Base-by-base conservation (phyloP, 352 stramenopile genomes). In the Pythium apleroticum region DNA sequence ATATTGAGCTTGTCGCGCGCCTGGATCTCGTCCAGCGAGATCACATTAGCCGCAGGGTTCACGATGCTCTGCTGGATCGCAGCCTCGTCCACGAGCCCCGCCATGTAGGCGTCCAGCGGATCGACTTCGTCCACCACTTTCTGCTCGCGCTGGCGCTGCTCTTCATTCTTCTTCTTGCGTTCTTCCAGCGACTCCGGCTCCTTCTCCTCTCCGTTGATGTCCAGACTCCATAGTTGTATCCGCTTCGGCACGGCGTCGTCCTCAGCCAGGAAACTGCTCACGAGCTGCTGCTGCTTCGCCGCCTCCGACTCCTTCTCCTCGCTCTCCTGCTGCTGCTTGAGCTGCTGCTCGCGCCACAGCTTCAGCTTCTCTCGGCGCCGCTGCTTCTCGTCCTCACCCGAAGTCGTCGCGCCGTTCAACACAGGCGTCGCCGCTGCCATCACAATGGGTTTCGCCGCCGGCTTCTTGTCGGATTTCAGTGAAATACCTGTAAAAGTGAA, bases 31-130 rank as follows among this genome's bases (percentile, higher is more conserved):
- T 90, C 84, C 49, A 91, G 69, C 9, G 87, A 96, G 33, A 96
- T 96, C 31, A 96, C 85, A 30, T 94, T 94, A 0, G 85, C 73
- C 7, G 83, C 77, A 12, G 85, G 81, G 30, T 92, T 84, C 17
- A 68, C 73, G 19, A 88, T 79, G 37, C 78, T 89, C 56, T 89
- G 77, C 64, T 94, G 80, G 31, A 91, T 90, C 19, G 82, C 80
- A 10, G 82, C 79, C 65, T 92, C 78, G 52, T 94, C 86, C 5
- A 89, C 81, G 4, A 96, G 71, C 14, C 86, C 87, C 41, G 87
- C 87, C 87, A 96, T 96, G 65, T 93, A 96, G 5, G 85, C 87
- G 63, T 96, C 87, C 30, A 96, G 55, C 17, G 87, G 87, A 58
- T 96, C 87, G 27, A 93, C 79, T 66, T 93, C 83, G 52, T 94